A percentile compares a stretch with the other conserved stretches of the same genome.
phyloP scores from a whole-genome alignment of 2,329 filamentous ascomycete species.

The Aureobasidium namibiae region DNA sequence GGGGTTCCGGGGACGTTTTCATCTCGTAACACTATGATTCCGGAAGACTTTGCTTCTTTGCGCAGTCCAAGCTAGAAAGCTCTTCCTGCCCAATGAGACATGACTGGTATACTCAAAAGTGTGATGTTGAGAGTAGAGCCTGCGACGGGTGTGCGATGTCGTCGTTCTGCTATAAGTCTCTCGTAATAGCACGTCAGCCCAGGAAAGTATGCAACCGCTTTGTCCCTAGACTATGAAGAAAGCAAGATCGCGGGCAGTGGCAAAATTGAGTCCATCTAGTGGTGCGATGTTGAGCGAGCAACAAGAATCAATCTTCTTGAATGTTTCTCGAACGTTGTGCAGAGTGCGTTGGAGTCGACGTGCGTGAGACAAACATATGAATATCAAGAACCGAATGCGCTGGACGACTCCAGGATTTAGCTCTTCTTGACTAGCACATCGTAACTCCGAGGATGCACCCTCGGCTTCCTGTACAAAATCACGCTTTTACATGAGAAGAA shows the following conservation, averaged over 20 bases:
- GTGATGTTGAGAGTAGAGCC: not conserved
- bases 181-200: slow-evolving; percentile 12
- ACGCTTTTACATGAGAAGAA: slow-evolving; percentile 5
- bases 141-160: not conserved
- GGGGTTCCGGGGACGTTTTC: not conserved
- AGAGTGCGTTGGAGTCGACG: not conserved
- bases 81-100: not conserved
- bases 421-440: not conserved
- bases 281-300: not conserved
- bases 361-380: not conserved
- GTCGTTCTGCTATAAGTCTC: slow-evolving; percentile 5
- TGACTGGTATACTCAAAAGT: not conserved
- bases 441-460: not conserved
- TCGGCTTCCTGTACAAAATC: not conserved
- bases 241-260: not conserved
- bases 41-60: not conserved
- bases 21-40: not conserved
- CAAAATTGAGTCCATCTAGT: not conserved
- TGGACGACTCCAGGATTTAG: not conserved
- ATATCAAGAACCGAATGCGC: not conserved
- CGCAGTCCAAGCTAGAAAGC: not conserved
- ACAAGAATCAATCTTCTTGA: not conserved
- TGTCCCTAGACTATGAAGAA: not conserved
- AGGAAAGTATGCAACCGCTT: slow-evolving; percentile 1
- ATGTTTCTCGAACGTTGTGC: not conserved